These are phyloP conservation scores for Metrosideros polymorpha DNA, from an alignment of 441 rosid species.

Conservation along the genomic window DNA sequence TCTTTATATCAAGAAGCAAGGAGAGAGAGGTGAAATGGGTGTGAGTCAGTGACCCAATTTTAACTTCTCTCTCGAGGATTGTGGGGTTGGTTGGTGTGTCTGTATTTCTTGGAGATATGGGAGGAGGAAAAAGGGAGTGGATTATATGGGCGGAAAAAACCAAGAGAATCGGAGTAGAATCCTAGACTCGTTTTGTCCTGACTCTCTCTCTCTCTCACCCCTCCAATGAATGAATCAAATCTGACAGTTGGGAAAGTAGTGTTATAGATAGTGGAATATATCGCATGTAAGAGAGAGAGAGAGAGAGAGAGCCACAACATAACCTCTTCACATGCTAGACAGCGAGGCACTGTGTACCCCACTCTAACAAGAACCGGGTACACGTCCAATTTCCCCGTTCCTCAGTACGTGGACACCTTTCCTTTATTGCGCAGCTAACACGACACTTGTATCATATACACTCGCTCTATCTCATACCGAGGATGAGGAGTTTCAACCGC, in stretches of 20 bases:
- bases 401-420: conserved; percentile 21
- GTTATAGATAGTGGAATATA: conserved; percentile 8
- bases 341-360: conserved; percentile 46
- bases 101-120: not conserved
- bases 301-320: conserved; percentile 22
- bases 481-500: not conserved
- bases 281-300: conserved; percentile 13
- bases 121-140: not conserved
- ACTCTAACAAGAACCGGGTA: conserved; percentile 33
- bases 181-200: conserved; percentile 3
- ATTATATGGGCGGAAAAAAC: not conserved
- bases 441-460: not conserved
- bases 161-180: not conserved
- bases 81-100: not conserved
- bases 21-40: not conserved
- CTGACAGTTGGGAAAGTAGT: conserved; percentile 33
- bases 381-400: conserved; percentile 29
- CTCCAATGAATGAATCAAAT: conserved; percentile 20
- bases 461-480: not conserved
- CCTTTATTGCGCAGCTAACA: not conserved
- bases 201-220: not conserved
- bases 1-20: not conserved
- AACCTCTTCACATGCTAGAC: conserved; percentile 50
- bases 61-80: not conserved
- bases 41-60: not conserved